phyloP scores from a whole-genome alignment of 2,329 filamentous ascomycete genomes.

The Biscogniauxia mediterranea region DNA sequence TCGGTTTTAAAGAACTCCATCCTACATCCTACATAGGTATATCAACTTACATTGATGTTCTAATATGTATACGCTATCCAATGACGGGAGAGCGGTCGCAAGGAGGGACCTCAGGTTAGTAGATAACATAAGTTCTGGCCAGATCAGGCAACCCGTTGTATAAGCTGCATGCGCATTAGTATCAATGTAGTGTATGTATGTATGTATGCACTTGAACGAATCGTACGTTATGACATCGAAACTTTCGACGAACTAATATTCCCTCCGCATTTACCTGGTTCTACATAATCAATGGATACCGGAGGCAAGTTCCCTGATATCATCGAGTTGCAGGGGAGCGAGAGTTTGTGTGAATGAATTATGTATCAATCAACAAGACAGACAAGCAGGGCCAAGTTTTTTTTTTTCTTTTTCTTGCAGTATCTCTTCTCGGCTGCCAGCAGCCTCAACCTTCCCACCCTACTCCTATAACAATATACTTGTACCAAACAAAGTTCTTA shows the following conservation, averaged over 20 bases:
- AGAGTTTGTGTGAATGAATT: conserved; percentile 15
- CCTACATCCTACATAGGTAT: background rate
- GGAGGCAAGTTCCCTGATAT: background rate
- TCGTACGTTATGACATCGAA: conserved; percentile 1
- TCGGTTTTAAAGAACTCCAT: too few relatives aligned
- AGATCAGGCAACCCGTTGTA: background rate
- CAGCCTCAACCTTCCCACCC: conserved; percentile 27
- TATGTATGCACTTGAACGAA: too few relatives aligned
- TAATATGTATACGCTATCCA: background rate
- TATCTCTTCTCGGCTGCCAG: conserved; percentile 21
- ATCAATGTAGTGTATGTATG: too few relatives aligned
- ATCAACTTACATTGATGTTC: background rate
- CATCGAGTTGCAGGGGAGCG: background rate
- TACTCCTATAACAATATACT: background rate
- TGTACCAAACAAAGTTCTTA: background rate
- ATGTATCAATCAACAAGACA: background rate
- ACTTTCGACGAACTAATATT: background rate
- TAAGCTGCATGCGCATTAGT: background rate
- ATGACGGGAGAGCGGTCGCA: background rate
- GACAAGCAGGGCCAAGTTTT: too few relatives aligned
- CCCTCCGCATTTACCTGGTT: background rate
- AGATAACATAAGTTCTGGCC: background rate
- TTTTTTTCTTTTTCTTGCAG: too few relatives aligned
- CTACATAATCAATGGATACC: background rate
- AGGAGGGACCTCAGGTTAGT: background rate